phyloP scores from a whole-genome alignment of 1,284 basidiomycete species.

The Phylloporus gajari region DNA sequence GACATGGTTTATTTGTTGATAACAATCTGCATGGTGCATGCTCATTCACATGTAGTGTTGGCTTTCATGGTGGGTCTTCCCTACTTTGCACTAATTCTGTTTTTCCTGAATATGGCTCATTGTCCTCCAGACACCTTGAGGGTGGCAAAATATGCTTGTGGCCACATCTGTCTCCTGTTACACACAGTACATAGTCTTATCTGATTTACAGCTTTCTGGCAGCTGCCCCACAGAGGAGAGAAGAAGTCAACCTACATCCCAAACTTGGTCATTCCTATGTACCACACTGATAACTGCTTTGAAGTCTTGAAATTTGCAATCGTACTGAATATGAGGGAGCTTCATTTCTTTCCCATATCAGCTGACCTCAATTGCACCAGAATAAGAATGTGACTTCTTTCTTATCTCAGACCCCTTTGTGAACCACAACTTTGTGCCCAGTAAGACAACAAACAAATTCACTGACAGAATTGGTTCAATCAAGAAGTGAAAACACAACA shows the following conservation, averaged over 20 bases:
- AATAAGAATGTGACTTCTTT: slow-evolving; percentile 66
- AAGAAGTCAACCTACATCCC: slow-evolving; percentile 85
- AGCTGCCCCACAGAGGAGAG: slow-evolving; percentile 80
- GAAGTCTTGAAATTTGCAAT: slow-evolving; percentile 80
- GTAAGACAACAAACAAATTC: slow-evolving; percentile 30
- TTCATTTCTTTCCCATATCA: slow-evolving; percentile 10
- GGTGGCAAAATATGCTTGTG: slow-evolving; percentile 59
- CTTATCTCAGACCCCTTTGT: slow-evolving; percentile 69
- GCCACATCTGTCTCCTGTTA: slow-evolving; percentile 51
- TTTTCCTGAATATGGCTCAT: slow-evolving; percentile 5
- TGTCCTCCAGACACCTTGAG: slow-evolving; percentile 64
- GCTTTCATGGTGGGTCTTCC: slow-evolving; percentile 83
- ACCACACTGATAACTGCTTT: slow-evolving; percentile 78
- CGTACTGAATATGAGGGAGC: slow-evolving; percentile 68
- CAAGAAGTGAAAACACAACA: slow-evolving; percentile 53
- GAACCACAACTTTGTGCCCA: slow-evolving; percentile 67
- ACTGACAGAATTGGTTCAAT: slow-evolving; percentile 40
- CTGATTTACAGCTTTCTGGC: slow-evolving; percentile 57
- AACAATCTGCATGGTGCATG: slow-evolving; percentile 10
- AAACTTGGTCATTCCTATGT: slow-evolving; percentile 72
- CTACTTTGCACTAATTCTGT: slow-evolving; percentile 60
- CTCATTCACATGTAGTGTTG: slow-evolving; percentile 62
- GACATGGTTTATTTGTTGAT: slow-evolving; percentile 49
- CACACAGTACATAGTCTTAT: slow-evolving; percentile 24
- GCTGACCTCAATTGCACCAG: slow-evolving; percentile 40